Evolutionary conservation across 2,329 filamentous ascomycete species (phyloP).

Genomic region (Drechslera avenae): DNA sequence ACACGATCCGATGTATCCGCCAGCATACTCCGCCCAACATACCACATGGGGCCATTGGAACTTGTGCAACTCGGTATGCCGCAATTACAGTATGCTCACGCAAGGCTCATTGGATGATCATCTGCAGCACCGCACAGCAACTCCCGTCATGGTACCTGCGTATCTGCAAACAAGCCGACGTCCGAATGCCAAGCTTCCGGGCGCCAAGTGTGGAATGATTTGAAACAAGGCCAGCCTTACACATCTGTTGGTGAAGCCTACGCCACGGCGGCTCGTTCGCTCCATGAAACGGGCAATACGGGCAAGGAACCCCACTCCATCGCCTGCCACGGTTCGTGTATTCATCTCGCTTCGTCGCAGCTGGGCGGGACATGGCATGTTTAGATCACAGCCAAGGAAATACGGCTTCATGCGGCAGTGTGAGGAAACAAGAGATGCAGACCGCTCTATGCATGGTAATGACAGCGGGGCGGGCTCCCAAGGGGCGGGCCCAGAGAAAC

Average conservation of each 20-base stretch:
- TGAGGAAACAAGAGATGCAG: background rate
- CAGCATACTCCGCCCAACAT: too few species aligned
- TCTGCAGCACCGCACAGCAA: too few species aligned
- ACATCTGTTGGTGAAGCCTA: background rate
- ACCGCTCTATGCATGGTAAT: background rate
- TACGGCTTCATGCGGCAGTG: constrained; percentile 1
- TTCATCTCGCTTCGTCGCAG: constrained; percentile 11
- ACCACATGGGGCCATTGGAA: too few species aligned
- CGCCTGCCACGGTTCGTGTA: background rate
- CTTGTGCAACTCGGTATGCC: background rate
- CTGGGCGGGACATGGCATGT: background rate
- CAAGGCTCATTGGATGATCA: too few species aligned
- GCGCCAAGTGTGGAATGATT: background rate
- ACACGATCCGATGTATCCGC: too few species aligned
- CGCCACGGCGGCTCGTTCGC: background rate
- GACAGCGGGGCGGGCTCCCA: background rate
- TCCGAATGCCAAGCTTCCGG: constrained; percentile 3
- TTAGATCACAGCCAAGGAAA: constrained; percentile 5
- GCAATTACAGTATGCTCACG: background rate
- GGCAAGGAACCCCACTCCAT: background rate
- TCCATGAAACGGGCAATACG: background rate
- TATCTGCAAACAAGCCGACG: background rate
- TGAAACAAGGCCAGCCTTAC: constrained; percentile 3
- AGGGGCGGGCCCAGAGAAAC: background rate
- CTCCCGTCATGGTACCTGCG: background rate